Evolutionary conservation across 202 grass and related monocot genomes (phyloP), one percentile per base, ranked within the genome.

Genomic region (Carex arenaria): DNA sequence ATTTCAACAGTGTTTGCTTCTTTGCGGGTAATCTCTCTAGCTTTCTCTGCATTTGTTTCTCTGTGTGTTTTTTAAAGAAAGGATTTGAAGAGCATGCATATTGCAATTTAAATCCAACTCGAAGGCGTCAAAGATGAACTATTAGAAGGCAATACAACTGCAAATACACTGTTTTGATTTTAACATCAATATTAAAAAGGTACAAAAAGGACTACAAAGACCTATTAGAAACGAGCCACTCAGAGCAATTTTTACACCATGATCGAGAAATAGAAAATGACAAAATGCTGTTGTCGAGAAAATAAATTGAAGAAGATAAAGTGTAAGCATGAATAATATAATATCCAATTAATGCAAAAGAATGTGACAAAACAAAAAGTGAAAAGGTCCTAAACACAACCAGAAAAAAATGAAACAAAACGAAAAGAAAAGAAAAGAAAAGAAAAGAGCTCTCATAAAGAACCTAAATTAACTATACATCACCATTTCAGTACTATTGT

Each of bases 1-100:
- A 88, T 98, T 79, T 87, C 92, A 60, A 92, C 95, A 22, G 86
- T 92, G 67, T 91, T 98, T 89, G 86, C 92, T 87, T 98, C 95
- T 84, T 86, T 95, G 89, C 87, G 88, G 88, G 95, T 98, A 95
- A 86, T 82, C 17, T 11, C n/a, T 26, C 56, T 12, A 3, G 18
- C 6, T 56, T 20, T 32, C 59, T 7, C n/a, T 86, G n/a, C 42
- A 43, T 53, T 5, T 74, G 10, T 54, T 31, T 74, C 10, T 54
- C n/a, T 79, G 53, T 75, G 23, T 54, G 22, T 61, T 12, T 70
- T 13, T 77, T 26, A 72, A 72, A 72, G 10, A 72, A 72, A 49
- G 42, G 19, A 26, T 66, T 31, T n/a, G 22, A 72, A 72, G 10
- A 47, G 9, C 67, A 71, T 23, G 68, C 28, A 32, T 31, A 66